Conservation (phyloP, 2,329 filamentous ascomycete genomes). For the Colletotrichum limetticola region DNA sequence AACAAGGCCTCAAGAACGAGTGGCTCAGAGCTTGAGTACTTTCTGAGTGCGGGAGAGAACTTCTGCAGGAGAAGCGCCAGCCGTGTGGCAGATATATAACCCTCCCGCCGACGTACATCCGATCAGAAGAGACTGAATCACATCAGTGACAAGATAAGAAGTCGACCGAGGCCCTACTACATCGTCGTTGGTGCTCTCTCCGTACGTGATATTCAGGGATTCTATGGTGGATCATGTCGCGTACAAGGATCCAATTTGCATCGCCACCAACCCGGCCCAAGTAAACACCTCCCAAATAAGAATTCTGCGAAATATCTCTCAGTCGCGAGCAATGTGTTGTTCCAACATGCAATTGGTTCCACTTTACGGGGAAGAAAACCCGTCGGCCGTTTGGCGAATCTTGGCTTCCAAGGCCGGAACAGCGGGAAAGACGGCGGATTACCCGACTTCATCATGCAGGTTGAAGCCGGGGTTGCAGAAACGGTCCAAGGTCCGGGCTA, state of each 20-base stretch:
- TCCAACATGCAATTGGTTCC: not conserved
- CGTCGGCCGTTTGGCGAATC: not conserved
- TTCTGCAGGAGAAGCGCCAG: not conserved
- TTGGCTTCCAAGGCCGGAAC: not conserved
- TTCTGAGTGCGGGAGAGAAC: not conserved
- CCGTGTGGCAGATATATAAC: slow-evolving; percentile 19
- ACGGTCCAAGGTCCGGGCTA: slow-evolving; percentile 5
- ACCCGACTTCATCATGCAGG: slow-evolving; percentile 2
- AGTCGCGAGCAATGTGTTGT: not conserved
- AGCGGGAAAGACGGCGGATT: not conserved
- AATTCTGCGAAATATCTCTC: not conserved
- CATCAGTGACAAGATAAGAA: not conserved
- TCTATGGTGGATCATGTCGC: slow-evolving; percentile 1
- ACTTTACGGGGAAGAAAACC: not conserved
- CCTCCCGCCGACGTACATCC: not conserved
- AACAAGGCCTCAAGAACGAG: slow-evolving; percentile 34
- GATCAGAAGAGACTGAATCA: not conserved
- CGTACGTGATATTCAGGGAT: not conserved
- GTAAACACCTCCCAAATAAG: too few relatives aligned
- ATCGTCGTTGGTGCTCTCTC: not conserved
- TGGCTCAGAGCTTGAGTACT: slow-evolving; percentile 49
- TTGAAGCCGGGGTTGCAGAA: slow-evolving; percentile 1
- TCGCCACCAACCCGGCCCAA: slow-evolving; percentile 1
- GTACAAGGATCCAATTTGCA: not conserved
- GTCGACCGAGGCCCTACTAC: not conserved